phyloP scores from a whole-genome alignment of 1,284 basidiomycete species.

The Puccinia brachypodii region DNA sequence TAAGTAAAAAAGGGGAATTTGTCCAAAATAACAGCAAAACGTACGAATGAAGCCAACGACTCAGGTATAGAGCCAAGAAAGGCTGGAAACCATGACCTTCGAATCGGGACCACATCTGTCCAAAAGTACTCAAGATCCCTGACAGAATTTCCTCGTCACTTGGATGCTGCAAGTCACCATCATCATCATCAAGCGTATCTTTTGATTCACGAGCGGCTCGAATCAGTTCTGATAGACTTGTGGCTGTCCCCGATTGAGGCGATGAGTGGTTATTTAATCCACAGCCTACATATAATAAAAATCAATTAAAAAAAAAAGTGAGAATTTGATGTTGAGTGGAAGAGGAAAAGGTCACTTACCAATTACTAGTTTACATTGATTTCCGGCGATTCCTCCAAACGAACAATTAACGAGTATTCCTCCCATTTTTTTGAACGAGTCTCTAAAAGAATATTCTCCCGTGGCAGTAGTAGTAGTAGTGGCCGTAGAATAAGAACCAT shows the following conservation, averaged over 20 bases:
- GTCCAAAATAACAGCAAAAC: conserved; percentile 56
- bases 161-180: conserved; percentile 59
- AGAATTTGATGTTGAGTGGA: conserved; percentile 63
- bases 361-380: conserved; percentile 33
- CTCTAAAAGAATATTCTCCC: conserved; percentile 59
- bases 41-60: conserved; percentile 84
- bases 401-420: conserved; percentile 89
- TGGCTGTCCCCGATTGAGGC: conserved; percentile 75
- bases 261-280: conserved; percentile 84
- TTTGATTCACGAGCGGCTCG: conserved; percentile 59
- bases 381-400: conserved; percentile 69
- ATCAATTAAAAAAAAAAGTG: not conserved
- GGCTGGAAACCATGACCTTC: conserved; percentile 60
- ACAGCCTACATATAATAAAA: conserved; percentile 66
- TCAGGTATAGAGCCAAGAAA: conserved; percentile 64
- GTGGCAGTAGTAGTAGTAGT: conserved; percentile 59
- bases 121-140: conserved; percentile 74
- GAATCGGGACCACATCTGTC: conserved; percentile 74
- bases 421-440: conserved; percentile 67
- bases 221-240: conserved; percentile 57
- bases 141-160: conserved; percentile 76
- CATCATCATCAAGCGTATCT: conserved; percentile 60
- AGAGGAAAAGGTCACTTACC: conserved; percentile 15
- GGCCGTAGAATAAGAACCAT: conserved; percentile 64
- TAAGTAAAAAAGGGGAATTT: not conserved